These are phyloP conservation scores for Pyricularia pennisetigena DNA, from an alignment of 2,329 filamentous ascomycete genomes.

Conservation along the genomic window DNA sequence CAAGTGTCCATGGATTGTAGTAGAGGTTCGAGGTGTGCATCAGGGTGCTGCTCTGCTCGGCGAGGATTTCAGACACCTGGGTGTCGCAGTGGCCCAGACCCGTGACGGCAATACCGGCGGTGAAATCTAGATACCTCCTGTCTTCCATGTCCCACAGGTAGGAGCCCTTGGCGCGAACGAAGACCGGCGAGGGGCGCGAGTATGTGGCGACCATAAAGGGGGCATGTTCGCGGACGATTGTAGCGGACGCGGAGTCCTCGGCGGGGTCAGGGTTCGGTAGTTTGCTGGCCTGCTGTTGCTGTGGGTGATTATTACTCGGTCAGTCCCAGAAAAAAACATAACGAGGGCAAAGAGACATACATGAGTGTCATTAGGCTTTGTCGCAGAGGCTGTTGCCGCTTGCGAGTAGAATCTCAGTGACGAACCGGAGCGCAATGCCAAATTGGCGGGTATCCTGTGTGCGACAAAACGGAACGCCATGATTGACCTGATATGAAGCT, in stretches of 20 bases:
- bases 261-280: conserved; percentile 5
- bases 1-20: conserved; percentile 91
- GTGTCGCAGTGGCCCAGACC: conserved; percentile 83
- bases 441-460: conserved; percentile 5
- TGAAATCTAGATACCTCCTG: conserved; percentile 85
- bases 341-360: not conserved
- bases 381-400: not conserved
- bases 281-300: conserved; percentile 1
- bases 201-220: conserved; percentile 97
- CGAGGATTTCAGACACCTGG: conserved; percentile 63
- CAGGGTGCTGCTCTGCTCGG: conserved; percentile 56
- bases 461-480: conserved; percentile 3
- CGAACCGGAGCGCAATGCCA: conserved; percentile 1
- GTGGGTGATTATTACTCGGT: not conserved
- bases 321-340: not conserved
- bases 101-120: conserved; percentile 92
- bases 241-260: conserved; percentile 41
- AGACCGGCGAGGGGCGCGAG: conserved; percentile 79
- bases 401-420: conserved; percentile 2
- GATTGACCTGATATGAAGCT: not conserved
- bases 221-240: conserved; percentile 64
- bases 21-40: conserved; percentile 94
- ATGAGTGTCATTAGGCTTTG: not conserved
- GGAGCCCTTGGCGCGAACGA: conserved; percentile 77
- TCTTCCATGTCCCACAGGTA: conserved; percentile 89